Evolutionary conservation across 176 grass and related monocot species (phyloP).

Genomic region (Aegilops umbellulata): DNA sequence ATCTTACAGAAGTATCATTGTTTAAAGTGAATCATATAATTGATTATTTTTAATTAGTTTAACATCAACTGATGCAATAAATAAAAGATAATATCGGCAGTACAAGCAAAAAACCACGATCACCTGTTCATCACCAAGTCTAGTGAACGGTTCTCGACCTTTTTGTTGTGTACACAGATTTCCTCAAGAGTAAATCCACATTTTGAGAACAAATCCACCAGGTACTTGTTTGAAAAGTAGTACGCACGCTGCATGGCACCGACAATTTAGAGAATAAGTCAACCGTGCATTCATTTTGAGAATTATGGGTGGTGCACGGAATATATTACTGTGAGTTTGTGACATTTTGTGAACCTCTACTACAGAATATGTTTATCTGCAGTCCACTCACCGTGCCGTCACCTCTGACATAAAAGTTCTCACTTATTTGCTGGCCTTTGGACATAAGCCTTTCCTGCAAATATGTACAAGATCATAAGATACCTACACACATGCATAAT

Average conservation of each 20-base stretch:
- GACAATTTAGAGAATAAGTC: slow-evolving; percentile 46
- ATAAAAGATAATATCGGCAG: background rate
- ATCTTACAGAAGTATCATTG: background rate
- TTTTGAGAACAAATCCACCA: slow-evolving; percentile 60
- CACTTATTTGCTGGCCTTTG: slow-evolving; percentile 90
- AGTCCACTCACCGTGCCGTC: slow-evolving; percentile 80
- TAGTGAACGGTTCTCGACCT: slow-evolving; percentile 86
- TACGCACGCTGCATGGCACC: slow-evolving; percentile 68
- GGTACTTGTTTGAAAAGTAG: slow-evolving; percentile 79
- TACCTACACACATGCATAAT: background rate
- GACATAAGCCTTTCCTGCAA: slow-evolving; percentile 87
- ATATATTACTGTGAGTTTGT: slow-evolving; percentile 18
- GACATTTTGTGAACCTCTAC: background rate
- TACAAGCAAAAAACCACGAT: background rate
- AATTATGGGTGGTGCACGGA: slow-evolving; percentile 34
- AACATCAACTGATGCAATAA: background rate
- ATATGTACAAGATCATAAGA: slow-evolving; percentile 36
- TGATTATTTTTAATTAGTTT: background rate
- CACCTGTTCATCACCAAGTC: slow-evolving; percentile 97
- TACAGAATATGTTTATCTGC: background rate
- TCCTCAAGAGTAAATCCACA: slow-evolving; percentile 72
- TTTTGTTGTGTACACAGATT: slow-evolving; percentile 76
- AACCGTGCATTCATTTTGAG: slow-evolving; percentile 18
- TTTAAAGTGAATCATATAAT: background rate
- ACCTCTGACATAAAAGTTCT: slow-evolving; percentile 97